Evolutionary conservation across 2,329 filamentous ascomycete species (phyloP), one percentile per base, ranked within the genome.

Genomic region (Aureobasidium vineae): DNA sequence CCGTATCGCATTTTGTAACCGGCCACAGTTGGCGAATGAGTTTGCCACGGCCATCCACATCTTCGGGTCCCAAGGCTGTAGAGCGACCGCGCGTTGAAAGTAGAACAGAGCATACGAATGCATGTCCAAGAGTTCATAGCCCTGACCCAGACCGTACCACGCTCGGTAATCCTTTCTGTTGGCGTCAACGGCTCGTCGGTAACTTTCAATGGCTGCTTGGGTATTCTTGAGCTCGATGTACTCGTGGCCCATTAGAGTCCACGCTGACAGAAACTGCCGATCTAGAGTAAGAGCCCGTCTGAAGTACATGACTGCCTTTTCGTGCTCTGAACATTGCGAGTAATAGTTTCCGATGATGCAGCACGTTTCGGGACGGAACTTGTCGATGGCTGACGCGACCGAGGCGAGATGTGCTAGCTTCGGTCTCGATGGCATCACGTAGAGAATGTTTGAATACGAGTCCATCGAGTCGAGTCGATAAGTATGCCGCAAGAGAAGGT

Each of bases 211-310:
- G 10, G 95, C 95, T 0, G 95, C 94, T 73, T 99, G 95, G 0
- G 94, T 98, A 75, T 99, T 99, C 75, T 98, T 99, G 78, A 99
- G 88, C 77, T 99, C 95, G 64, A 98, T 92, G 72, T 97, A 99
- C 77, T 99, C 95, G 77, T 99, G 95, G 1, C 95, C 95, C 94
- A 99, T 98, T 1, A 99, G 83, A 0, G 95, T 99, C 95, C 95
- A 99, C 1, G 95, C 95, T 0, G 92, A 96, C 19, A 97, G 84
- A 75, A 95, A 99, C 31, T 88, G 89, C 11, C 94, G 88, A 75
- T 99, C 95, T 0, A 99, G 83, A 0, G 92, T 96, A 23, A 99
- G 80, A 0, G 95, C 95, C 26, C 95, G 89, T 3, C 95, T 90
- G 81, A 99, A 99, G 78, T 98, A 98, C 79, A 97, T 92, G 63